Conservation (phyloP, 139 green algal genomes). For the Choricystis sp. region DNA sequence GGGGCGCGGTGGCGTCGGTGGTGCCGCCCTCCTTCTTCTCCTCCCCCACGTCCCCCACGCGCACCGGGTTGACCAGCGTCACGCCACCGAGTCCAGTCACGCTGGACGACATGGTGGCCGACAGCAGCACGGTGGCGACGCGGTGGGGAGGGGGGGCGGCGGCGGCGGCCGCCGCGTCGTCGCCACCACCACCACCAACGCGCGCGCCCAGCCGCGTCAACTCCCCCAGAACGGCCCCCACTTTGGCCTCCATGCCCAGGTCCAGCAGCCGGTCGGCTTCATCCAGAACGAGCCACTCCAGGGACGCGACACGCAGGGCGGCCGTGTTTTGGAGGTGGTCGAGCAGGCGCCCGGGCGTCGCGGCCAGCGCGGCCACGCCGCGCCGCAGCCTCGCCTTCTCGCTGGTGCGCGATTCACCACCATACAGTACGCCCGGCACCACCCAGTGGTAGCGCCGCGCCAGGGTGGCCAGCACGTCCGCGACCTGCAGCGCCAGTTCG, state of each 20-base stretch:
- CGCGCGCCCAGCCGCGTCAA: slow-evolving; percentile 12
- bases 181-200: too few species aligned
- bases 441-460: slow-evolving; percentile 30
- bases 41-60: neutral
- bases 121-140: slow-evolving; percentile 50
- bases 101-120: slow-evolving; percentile 65
- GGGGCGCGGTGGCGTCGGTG: neutral
- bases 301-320: neutral
- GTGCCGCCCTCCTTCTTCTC: neutral
- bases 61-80: slow-evolving; percentile 1
- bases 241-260: slow-evolving; percentile 77
- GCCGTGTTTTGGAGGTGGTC: slow-evolving; percentile 82
- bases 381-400: slow-evolving; percentile 92
- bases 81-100: slow-evolving; percentile 47
- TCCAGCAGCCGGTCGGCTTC: slow-evolving; percentile 84
- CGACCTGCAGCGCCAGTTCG: slow-evolving; percentile 46
- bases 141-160: neutral
- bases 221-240: slow-evolving; percentile 36
- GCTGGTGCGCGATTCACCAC: slow-evolving; percentile 73
- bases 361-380: slow-evolving; percentile 69
- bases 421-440: slow-evolving; percentile 26
- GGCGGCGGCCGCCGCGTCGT: too few species aligned
- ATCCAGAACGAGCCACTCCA: slow-evolving; percentile 78
- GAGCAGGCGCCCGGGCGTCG: slow-evolving; percentile 75
- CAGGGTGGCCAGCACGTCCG: slow-evolving; percentile 21